Evolutionary conservation across 176 grass and related monocot genomes (phyloP).

Genomic region (Musa schizocarpa): DNA sequence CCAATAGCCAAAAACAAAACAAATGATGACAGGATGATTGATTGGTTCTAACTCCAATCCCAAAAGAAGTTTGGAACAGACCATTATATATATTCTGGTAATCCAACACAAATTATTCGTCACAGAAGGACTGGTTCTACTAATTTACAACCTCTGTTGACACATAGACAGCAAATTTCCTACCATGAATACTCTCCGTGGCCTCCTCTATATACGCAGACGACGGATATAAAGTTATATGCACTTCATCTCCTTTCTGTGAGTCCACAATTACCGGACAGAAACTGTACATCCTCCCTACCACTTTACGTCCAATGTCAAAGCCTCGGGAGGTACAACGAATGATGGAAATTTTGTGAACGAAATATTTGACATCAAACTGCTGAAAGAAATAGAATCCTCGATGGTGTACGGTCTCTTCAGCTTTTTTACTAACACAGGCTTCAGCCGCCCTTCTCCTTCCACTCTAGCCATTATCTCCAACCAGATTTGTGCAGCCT

Average conservation of each 20-base stretch:
- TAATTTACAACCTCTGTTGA: background rate
- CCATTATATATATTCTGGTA: too few species aligned
- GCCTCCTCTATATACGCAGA: too few species aligned
- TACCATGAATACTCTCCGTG: too few species aligned
- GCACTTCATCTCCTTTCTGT: background rate
- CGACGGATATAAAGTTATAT: background rate
- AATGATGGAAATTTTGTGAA: conserved; percentile 65
- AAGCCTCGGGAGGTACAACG: conserved; percentile 61
- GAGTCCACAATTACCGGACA: background rate
- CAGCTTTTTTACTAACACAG: conserved; percentile 53
- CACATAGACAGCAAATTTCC: too few species aligned
- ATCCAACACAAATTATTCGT: too few species aligned
- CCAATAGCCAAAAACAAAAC: too few species aligned
- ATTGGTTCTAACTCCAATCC: too few species aligned
- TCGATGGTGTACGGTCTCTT: conserved; percentile 27
- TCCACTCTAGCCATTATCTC: conserved; percentile 57
- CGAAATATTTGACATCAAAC: conserved; percentile 68
- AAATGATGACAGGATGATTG: too few species aligned
- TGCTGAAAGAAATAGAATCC: conserved; percentile 69
- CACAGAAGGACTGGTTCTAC: background rate
- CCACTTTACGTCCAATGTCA: conserved; percentile 80
- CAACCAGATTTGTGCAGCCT: conserved; percentile 32
- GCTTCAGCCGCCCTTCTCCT: conserved; percentile 45
- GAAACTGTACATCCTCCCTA: conserved; percentile 21
- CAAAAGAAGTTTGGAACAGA: too few species aligned